Percentiles rank a stretch among this genome's conserved stretches.
These are phyloP conservation scores for Lactarius quietus DNA, from an alignment of 768 basidiomycete species.

Conservation along the genomic window DNA sequence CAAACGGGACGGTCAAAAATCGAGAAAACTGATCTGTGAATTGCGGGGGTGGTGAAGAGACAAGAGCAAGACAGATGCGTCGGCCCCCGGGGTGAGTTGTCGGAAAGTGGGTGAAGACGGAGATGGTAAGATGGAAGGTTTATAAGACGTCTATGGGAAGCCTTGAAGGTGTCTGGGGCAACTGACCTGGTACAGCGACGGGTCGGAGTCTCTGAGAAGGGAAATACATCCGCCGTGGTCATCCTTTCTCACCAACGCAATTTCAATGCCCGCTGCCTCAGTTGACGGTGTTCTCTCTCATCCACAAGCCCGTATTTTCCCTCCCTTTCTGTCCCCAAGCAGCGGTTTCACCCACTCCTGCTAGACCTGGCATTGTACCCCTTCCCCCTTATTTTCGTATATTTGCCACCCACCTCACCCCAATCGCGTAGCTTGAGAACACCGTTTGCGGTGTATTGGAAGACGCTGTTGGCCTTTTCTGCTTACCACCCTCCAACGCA, in stretches of 20 bases:
- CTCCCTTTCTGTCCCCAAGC: not conserved
- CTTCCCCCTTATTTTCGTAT: not conserved
- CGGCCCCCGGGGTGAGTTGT: not conserved
- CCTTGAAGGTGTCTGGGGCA: not conserved
- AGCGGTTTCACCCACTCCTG: not conserved
- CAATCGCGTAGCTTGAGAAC: not conserved
- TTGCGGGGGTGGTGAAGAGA: not conserved
- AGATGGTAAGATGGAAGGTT: not conserved
- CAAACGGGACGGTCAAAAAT: slow-evolving; percentile 19
- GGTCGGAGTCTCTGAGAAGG: not conserved
- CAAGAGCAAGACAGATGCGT: slow-evolving; percentile 8
- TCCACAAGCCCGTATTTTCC: not conserved
- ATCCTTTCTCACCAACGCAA: not conserved
- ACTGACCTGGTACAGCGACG: too few relatives aligned
- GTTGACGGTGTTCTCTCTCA: not conserved
- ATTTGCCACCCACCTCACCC: not conserved
- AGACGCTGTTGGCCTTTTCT: not conserved
- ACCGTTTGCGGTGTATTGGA: not conserved
- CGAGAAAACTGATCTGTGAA: slow-evolving; percentile 2
- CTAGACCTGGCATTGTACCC: too few relatives aligned
- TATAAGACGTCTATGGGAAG: not conserved
- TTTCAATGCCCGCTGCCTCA: slow-evolving; percentile 12
- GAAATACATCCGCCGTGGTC: not conserved
- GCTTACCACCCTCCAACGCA: not conserved
- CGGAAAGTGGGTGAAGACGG: not conserved